phyloP scores from a whole-genome alignment of 2,329 filamentous ascomycete species.

The Proliferodiscus dingleyae region DNA sequence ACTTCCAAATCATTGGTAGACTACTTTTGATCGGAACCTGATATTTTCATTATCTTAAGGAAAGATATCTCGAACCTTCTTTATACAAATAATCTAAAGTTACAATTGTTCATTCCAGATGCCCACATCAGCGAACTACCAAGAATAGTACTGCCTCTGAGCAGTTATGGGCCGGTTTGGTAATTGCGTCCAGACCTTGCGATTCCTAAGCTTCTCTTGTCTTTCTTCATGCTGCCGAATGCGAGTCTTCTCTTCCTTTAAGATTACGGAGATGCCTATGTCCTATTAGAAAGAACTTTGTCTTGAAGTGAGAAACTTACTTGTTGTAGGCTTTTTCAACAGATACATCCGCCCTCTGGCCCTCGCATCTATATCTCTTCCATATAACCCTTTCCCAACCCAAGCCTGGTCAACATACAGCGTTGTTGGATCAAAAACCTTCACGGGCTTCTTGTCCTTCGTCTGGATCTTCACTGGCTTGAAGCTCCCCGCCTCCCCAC shows the following conservation, averaged over 20 bases:
- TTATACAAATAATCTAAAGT: slow-evolving; percentile 5
- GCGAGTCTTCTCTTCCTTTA: slow-evolving; percentile 92
- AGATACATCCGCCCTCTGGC: slow-evolving; percentile 68
- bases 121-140: slow-evolving; percentile 49
- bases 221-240: slow-evolving; percentile 76
- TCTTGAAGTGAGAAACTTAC: slow-evolving; percentile 45
- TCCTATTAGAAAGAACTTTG: slow-evolving; percentile 7
- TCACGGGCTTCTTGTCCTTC: slow-evolving; percentile 69
- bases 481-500: slow-evolving; percentile 27
- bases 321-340: slow-evolving; percentile 67
- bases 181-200: slow-evolving; percentile 80
- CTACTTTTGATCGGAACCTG: too few relatives aligned
- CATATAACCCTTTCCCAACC: slow-evolving; percentile 71
- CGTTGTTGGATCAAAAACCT: slow-evolving; percentile 67
- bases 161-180: slow-evolving; percentile 79
- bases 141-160: slow-evolving; percentile 86
- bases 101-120: slow-evolving; percentile 3
- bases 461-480: slow-evolving; percentile 58
- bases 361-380: slow-evolving; percentile 59
- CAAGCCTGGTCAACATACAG: slow-evolving; percentile 92
- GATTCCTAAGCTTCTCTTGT: slow-evolving; percentile 66
- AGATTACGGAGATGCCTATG: slow-evolving; percentile 68
- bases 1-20: too few relatives aligned
- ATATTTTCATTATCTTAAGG: too few relatives aligned
- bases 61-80: too few relatives aligned